phyloP scores from a whole-genome alignment of 1,284 basidiomycete species.

The Dichomitus squalens region DNA sequence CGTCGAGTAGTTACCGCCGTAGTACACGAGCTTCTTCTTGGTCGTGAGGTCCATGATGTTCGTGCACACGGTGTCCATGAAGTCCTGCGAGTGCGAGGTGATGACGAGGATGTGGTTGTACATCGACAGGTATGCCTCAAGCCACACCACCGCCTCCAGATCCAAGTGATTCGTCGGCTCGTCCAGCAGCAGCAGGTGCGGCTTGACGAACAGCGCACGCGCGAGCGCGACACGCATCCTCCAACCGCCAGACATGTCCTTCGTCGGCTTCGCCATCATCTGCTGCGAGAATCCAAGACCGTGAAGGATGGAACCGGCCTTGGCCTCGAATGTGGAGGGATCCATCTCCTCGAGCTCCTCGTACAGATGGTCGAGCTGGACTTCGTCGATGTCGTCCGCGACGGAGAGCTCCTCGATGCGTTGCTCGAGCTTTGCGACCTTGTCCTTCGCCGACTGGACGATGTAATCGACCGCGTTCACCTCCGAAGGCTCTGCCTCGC shows the following conservation, averaged over 20 bases:
- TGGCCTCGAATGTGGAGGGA: slow-evolving; percentile 93
- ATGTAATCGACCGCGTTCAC: slow-evolving; percentile 97
- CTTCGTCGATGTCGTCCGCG: slow-evolving; percentile 89
- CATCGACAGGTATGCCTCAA: slow-evolving; percentile 96
- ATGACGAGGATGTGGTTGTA: slow-evolving; percentile 99
- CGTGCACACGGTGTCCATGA: slow-evolving; percentile 97
- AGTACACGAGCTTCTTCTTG: slow-evolving; percentile 90
- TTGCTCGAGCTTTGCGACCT: slow-evolving; percentile 94
- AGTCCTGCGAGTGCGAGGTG: slow-evolving; percentile 97
- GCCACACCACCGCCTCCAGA: slow-evolving; percentile 93
- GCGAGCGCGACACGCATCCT: slow-evolving; percentile 98
- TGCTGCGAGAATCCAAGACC: slow-evolving; percentile 91
- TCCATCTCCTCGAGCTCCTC: slow-evolving; percentile 98
- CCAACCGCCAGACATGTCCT: slow-evolving; percentile 99
- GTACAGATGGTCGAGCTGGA: slow-evolving; percentile 84
- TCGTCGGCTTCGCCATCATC: slow-evolving; percentile 98
- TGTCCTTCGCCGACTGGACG: slow-evolving; percentile 88
- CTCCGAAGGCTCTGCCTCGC: slow-evolving; percentile 96
- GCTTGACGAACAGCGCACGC: slow-evolving; percentile 94
- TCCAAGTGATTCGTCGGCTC: slow-evolving; percentile 92
- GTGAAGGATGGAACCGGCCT: slow-evolving; percentile 94
- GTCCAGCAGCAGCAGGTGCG: slow-evolving; percentile 92
- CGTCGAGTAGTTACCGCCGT: slow-evolving; percentile 95
- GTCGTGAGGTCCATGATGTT: slow-evolving; percentile 96
- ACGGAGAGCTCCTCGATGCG: slow-evolving; percentile 93